Evolutionary conservation across 2,329 filamentous ascomycete genomes (phyloP).

Genomic region (Diaporthe sp.): DNA sequence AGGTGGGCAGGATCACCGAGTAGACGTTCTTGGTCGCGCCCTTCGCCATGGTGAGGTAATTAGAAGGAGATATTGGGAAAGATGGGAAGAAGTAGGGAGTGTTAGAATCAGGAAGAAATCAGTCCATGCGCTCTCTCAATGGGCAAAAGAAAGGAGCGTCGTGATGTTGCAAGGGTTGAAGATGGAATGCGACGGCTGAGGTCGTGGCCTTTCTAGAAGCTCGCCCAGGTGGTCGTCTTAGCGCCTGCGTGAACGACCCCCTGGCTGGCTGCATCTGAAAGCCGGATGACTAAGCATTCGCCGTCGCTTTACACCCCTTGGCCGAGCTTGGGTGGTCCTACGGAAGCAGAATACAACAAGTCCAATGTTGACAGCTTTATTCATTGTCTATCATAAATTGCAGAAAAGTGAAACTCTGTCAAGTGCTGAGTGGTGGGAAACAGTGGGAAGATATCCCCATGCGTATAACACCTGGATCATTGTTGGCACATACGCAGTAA

Average conservation of each 20-base stretch:
- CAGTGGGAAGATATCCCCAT: not conserved
- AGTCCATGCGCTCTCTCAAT: conserved; percentile 35
- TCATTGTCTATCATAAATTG: not conserved
- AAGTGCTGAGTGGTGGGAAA: not conserved
- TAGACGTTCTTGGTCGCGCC: conserved; percentile 77
- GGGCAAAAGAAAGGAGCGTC: conserved; percentile 35
- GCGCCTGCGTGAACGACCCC: conserved; percentile 5
- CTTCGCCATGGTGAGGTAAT: conserved; percentile 60
- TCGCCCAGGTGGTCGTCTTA: conserved; percentile 25
- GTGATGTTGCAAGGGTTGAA: conserved; percentile 27
- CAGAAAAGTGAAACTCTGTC: not conserved
- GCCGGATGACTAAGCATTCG: conserved; percentile 3
- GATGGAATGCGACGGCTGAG: conserved; percentile 27
- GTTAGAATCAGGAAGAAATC: conserved; percentile 38
- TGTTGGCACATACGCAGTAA: no score
- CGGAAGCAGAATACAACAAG: not conserved
- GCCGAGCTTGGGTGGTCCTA: not conserved
- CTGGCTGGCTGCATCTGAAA: not conserved
- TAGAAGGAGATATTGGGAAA: conserved; percentile 27
- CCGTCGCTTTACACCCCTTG: not conserved
- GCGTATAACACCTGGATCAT: not conserved
- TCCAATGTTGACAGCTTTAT: not conserved
- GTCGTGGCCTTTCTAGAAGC: conserved; percentile 37
- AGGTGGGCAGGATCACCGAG: conserved; percentile 96
- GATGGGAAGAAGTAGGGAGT: conserved; percentile 35